Conservation (phyloP, 805 yeast species). For the Ogataea zsoltii region DNA sequence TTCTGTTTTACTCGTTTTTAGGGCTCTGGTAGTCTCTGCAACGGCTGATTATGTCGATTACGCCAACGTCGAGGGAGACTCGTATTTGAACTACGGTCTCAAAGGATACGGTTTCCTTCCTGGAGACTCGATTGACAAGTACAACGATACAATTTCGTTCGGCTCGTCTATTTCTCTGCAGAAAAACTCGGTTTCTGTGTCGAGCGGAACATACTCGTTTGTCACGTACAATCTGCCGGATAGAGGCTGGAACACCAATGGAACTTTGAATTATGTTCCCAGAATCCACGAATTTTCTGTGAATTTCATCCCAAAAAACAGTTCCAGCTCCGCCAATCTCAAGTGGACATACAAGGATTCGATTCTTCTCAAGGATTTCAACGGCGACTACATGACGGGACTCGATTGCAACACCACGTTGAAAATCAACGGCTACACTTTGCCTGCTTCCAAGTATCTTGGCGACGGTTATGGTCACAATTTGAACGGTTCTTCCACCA, state of each 20-base stretch:
- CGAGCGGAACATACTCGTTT: conserved; percentile 29
- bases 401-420: conserved; percentile 32
- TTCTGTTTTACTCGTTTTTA: too few relatives aligned
- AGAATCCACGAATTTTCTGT: conserved; percentile 29
- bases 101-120: conserved; percentile 31
- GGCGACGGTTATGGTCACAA: conserved; percentile 36
- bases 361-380: conserved; percentile 32
- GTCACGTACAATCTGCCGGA: conserved; percentile 34
- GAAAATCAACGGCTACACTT: conserved; percentile 23
- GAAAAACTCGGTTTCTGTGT: conserved; percentile 23
- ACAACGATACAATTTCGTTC: conserved; percentile 34
- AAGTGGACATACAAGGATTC: conserved; percentile 32
- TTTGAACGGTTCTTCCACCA: conserved; percentile 19
- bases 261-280: conserved; percentile 31
- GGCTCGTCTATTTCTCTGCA: conserved; percentile 34
- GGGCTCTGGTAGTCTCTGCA: too few relatives aligned
- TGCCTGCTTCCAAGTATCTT: conserved; percentile 30
- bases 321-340: conserved; percentile 24
- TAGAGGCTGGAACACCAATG: conserved; percentile 36
- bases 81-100: conserved; percentile 29
- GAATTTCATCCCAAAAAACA: conserved; percentile 26
- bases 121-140: conserved; percentile 30
- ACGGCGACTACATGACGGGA: conserved; percentile 32
- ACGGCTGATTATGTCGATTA: conserved; percentile 16
- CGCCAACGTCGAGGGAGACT: conserved; percentile 24